A percentile compares a stretch with the other conserved stretches of the same genome.
phyloP scores from a whole-genome alignment of 306 rosid genomes.

The Quercus rubra region DNA sequence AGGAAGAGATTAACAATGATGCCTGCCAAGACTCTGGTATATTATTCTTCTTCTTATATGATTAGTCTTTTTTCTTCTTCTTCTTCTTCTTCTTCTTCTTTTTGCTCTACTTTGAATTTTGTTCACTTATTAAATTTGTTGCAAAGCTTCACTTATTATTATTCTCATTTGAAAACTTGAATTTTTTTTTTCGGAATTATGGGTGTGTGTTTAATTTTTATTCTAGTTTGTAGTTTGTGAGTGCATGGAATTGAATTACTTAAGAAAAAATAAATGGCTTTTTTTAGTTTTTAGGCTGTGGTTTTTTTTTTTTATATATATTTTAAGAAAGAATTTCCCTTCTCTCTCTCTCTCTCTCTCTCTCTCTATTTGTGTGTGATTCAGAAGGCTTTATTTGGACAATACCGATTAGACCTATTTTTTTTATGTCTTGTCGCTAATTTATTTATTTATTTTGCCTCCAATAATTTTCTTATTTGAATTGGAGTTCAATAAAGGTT shows the following conservation, averaged over 20 bases:
- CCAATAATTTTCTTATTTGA: not conserved
- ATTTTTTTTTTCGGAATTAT: not conserved
- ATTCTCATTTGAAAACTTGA: not conserved
- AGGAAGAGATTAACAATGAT: conserved; percentile 59
- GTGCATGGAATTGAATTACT: conserved; percentile 6
- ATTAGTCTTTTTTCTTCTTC: not conserved
- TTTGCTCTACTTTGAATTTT: not conserved
- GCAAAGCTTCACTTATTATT: not conserved
- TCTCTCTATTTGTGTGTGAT: not conserved
- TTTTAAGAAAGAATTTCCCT: not conserved
- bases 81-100: not conserved
- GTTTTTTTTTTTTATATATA: not conserved
- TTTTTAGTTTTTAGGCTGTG: not conserved
- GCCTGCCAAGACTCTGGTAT: conserved; percentile 49
- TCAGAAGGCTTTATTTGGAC: not conserved
- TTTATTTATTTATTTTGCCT: no score
- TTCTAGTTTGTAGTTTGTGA: not conserved
- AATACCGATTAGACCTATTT: not conserved
- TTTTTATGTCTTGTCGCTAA: not conserved
- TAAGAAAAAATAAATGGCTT: conserved; percentile 8
- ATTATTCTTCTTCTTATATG: not conserved
- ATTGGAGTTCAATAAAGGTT: not conserved
- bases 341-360: no score
- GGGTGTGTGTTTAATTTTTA: not conserved
- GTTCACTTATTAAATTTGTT: not conserved